Base-by-base conservation (phyloP, 352 stramenopile genomes). In the Saprolegnia diclina region DNA sequence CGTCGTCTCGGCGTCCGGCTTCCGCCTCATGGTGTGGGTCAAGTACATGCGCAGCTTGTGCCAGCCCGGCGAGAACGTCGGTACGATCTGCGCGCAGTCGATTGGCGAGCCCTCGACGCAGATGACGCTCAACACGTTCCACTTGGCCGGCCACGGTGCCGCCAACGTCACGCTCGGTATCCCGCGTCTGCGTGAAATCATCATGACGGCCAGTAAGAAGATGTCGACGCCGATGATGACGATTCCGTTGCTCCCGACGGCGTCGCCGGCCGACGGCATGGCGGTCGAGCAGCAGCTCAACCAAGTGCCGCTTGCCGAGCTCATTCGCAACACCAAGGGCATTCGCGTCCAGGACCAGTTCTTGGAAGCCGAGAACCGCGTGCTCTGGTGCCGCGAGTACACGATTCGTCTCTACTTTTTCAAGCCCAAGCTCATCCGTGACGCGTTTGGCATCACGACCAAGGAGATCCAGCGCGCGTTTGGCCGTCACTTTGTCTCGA, bases 41-140 rank as follows among this genome's bases (percentile, higher is more conserved):
- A 99, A 99, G 79, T 99, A 99, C 78, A 87, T 97, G 76, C 85
- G 91, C 54, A 97, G 96, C 67, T 89, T 99, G 77, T 95, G 85
- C 42, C 88, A 91, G 70, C 97, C 98, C 29, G 98, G 98, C 53
- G 97, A 99, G 77, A 96, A 97, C 46, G 98, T 99, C 6, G 98
- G 98, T 65, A 92, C 96, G 38, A 95, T 99, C 65, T 97, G 97
- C 59, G 98, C 97, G 35, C 97, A 99, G 83, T 98, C 90, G 72
- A 95, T 99, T 74, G 97, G 98, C 46, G 98, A 99, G 76, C 98
- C 98, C n/a, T 99, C 97, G 37, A 99, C 98, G 7, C 98, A 99
- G 79, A 99, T 99, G 98, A 99, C 98, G 63, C 87, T 99, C 11
- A 99, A 99, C 83, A 99, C 98, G 38, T 99, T 99, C 83, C 98